phyloP scores from a whole-genome alignment of 805 yeast species.

The Candida maltosa region DNA sequence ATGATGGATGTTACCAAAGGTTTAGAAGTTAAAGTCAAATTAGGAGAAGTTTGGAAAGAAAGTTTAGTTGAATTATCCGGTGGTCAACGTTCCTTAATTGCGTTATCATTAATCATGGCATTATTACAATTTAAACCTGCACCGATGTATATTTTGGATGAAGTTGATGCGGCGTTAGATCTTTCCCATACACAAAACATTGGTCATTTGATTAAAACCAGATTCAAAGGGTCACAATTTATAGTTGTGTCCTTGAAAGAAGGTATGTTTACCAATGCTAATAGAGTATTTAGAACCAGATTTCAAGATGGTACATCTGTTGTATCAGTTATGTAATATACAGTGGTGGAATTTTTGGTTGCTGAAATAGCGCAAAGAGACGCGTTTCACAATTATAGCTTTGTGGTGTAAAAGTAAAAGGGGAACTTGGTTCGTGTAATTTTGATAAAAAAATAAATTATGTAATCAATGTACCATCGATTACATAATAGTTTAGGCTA shows the following conservation, averaged over 20 bases:
- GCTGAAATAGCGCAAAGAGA: too few species aligned
- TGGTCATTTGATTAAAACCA: slow-evolving; percentile 91
- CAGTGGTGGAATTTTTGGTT: too few species aligned
- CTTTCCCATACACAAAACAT: slow-evolving; percentile 95
- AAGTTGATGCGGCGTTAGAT: slow-evolving; percentile 97
- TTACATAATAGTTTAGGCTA: neutral
- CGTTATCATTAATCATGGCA: slow-evolving; percentile 88
- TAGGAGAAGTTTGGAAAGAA: slow-evolving; percentile 95
- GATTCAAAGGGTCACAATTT: slow-evolving; percentile 94
- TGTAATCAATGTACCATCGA: neutral
- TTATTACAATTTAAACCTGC: slow-evolving; percentile 94
- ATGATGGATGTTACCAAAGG: slow-evolving; percentile 86
- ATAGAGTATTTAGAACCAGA: slow-evolving; percentile 86
- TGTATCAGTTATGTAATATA: slow-evolving; percentile 72
- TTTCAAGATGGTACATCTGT: slow-evolving; percentile 97
- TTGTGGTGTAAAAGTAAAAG: neutral
- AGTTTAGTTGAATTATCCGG: slow-evolving; percentile 93
- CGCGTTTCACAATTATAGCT: too few species aligned
- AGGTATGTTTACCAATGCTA: slow-evolving; percentile 98
- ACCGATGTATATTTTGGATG: slow-evolving; percentile 96
- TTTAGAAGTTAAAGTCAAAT: slow-evolving; percentile 80
- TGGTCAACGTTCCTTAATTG: slow-evolving; percentile 94
- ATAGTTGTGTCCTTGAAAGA: slow-evolving; percentile 95
- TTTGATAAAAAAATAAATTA: neutral
- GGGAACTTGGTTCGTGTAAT: too few species aligned